Base-by-base conservation (phyloP, 345 rosid genomes). In the Fremontodendron californicum region DNA sequence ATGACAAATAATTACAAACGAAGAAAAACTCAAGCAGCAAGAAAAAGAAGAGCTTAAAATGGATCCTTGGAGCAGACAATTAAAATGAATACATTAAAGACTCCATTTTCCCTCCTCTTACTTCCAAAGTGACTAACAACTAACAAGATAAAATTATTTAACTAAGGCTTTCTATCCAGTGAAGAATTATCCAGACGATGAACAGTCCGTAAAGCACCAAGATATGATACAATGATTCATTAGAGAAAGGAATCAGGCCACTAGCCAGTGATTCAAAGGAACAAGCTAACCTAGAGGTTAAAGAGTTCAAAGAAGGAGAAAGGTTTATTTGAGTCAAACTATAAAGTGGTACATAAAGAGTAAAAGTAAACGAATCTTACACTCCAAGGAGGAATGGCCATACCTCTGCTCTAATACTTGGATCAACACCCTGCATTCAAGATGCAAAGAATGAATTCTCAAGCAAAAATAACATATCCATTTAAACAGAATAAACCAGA, bases 361-460 rank as follows among this genome's bases (percentile, higher is more conserved):
- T 2, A 31, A 16, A 31, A 31, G 45, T 27, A 78, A 19, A 35
- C 27, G 45, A 46, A 79, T 75, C 96, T 90, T 90, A 95, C 99
- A 93, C 85, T 88, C 97, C 99, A 77, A 93, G 96, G 66, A 93
- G 96, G 81, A 91, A 94, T 21, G 95, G 97, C 98, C 98, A 94
- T 77, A 94, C 98, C 79, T 90, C 90, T 42, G 91, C 88, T 86
- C 98, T 91, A 55, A 95, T 88, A 85, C 93, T 90, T 75, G 97
- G 94, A 84, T 93, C 92, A 75, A 91, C 88, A 78, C 98, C 97
- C 98, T 94, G 84, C 79, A 85, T 52, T 39, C 73, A 39, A 74
- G 69, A 74, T 46, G 40, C 37, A 40, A 72, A 35, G 31, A 75
- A 76, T 37, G 25, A 74, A 49, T 40, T 54, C 73, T 63, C 65